These are phyloP conservation scores for thale cress (Arabidopsis thaliana) DNA, from an alignment of 345 rosid genomes.

Conservation along the genomic window TAIR10.1 NC_003075.7:1060501-1061000, in stretches of 20 bases:
- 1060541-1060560: conserved; percentile 85
- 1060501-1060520: conserved; percentile 67
- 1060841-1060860: conserved; percentile 67
- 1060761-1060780: conserved; percentile 49
- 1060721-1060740: conserved; percentile 72
- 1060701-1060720: conserved; percentile 75
- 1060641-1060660: conserved; percentile 68
- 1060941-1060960: conserved; percentile 71
- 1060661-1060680: conserved; percentile 81
- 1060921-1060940: conserved; percentile 83
- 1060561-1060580: conserved; percentile 80
- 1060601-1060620: conserved; percentile 82
- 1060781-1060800: conserved; percentile 65
- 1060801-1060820: conserved; percentile 90
- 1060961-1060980: conserved; percentile 63
- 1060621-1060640: conserved; percentile 75
- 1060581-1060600: conserved; percentile 70
- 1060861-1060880: conserved; percentile 77
- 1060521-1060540: conserved; percentile 75
- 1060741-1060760: conserved; percentile 78
- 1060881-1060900: conserved; percentile 79
- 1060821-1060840: conserved; percentile 75
- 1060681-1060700: conserved; percentile 82
- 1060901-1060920: conserved; percentile 70
- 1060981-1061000: conserved; percentile 57